Evolutionary conservation across 768 basidiomycete genomes (phyloP), one percentile per base, ranked within the genome.

Genomic region (Rhodotorula sphaerocarpa): DNA sequence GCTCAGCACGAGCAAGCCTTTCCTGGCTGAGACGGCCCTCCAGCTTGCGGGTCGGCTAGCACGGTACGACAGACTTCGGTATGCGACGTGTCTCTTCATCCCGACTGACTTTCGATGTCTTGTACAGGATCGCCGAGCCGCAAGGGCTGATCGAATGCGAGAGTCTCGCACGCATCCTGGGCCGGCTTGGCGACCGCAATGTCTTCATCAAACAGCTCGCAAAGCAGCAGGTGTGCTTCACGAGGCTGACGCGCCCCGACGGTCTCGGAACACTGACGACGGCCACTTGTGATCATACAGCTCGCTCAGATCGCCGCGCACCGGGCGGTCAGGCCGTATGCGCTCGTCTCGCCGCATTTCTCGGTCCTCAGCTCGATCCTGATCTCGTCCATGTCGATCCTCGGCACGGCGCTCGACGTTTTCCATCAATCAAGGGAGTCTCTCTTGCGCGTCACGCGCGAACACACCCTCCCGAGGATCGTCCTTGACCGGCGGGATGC

Each of bases 381-480:
- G 33, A 79, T 78, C 55, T 78, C 78, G 5, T 81, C 85, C 41
- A 86, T 85, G 1, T 76, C 75, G 28, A 74, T 85, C 18, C 74
- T 92, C 12, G 50, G 74, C 6, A 87, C 90, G 70, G 77, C 80
- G 3, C 87, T 87, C 73, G 81, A 81, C n/a, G 81, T 90, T 66
- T 77, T 90, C 70, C 79, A 79, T 15, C 78, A 83, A 39, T 74
- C 79, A 20, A 79, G 81, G 18, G 62, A 66, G 1, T 73, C 81
- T 65, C 88, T 91, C 72, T 77, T 91, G 50, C 76, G 80, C 4
- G 78, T 82, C 31, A 86, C 84, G 2, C 79, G 86, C 27, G 72
- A 79, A 18, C 79, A 82, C 59, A 86, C 83, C 3, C 79, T 90
- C 10, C 90, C 90, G 1, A 76, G 77, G 25, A 74, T 91, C 41